Evolutionary conservation across 495 filamentous ascomycete genomes (phyloP).

Genomic region (Thermothielavioides terrestris): DNA sequence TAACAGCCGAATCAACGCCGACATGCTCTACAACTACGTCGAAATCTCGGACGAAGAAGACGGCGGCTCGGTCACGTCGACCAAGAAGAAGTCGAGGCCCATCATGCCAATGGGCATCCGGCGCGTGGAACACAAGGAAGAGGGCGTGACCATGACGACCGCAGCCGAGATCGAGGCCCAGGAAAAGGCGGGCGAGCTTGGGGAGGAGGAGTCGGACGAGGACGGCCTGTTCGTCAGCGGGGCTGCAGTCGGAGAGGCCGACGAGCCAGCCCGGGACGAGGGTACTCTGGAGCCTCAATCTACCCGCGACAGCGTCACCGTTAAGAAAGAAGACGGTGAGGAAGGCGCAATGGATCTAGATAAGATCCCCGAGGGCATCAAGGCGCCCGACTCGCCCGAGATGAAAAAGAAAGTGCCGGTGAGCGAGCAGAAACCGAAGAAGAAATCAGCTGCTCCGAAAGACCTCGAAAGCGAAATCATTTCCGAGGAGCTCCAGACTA

Average conservation of each 20-base stretch:
- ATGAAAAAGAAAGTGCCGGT: conserved; percentile 21
- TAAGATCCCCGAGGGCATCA: conserved; percentile 27
- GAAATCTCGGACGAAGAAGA: conserved; percentile 26
- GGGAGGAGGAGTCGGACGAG: conserved; percentile 34
- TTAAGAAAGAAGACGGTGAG: conserved; percentile 28
- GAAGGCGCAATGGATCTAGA: conserved; percentile 30
- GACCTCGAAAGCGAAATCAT: conserved; percentile 31
- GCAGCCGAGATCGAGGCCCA: conserved; percentile 42
- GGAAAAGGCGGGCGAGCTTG: conserved; percentile 17
- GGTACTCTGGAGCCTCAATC: conserved; percentile 21
- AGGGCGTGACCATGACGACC: conserved; percentile 43
- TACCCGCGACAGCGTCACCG: conserved; percentile 14
- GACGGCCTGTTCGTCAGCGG: conserved; percentile 34
- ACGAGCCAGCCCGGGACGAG: conserved; percentile 22
- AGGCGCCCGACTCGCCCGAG: conserved; percentile 26
- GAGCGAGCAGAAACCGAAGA: conserved; percentile 22
- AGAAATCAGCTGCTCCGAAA: conserved; percentile 21
- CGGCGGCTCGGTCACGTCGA: conserved; percentile 3
- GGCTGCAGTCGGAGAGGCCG: conserved; percentile 5
- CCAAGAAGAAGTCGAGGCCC: conserved; percentile 16
- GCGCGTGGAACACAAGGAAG: conserved; percentile 46
- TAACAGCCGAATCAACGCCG: conserved; percentile 34
- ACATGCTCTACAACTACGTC: conserved; percentile 29
- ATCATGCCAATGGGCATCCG: conserved; percentile 41
- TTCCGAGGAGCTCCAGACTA: conserved; percentile 22